Percentiles rank a stretch among this genome's conserved stretches.
Evolutionary conservation across 306 rosid genomes (phyloP).

Genomic region (Lathyrus aphaca): DNA sequence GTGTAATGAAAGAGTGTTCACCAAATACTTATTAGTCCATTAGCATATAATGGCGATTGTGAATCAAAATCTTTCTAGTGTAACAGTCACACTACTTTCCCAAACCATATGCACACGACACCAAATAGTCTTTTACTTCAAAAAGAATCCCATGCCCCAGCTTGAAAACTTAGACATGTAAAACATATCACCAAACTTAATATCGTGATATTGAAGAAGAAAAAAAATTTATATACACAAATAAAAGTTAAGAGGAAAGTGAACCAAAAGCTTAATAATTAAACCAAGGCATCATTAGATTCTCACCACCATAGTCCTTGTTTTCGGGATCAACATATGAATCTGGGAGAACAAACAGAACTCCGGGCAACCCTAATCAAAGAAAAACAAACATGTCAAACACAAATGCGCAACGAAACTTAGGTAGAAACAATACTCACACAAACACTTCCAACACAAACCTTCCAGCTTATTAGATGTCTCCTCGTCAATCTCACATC

Average conservation of each 20-base stretch:
- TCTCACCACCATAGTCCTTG: constrained; percentile 85
- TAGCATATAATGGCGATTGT: constrained; percentile 43
- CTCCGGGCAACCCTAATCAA: constrained; percentile 69
- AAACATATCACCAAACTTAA: constrained; percentile 22
- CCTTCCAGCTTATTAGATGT: constrained; percentile 88
- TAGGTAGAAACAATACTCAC: background rate
- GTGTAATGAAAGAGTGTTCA: too few species aligned
- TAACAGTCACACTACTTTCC: background rate
- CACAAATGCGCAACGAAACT: background rate
- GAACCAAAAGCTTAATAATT: background rate
- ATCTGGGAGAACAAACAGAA: constrained; percentile 79
- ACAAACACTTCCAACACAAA: constrained; percentile 14
- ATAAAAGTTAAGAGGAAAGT: background rate
- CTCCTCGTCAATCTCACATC: constrained; percentile 88
- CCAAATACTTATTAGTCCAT: constrained; percentile 47
- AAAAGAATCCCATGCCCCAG: background rate
- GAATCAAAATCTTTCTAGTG: background rate
- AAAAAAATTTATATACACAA: background rate
- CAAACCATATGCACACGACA: constrained; percentile 7
- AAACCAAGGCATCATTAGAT: constrained; percentile 3
- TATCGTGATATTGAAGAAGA: background rate
- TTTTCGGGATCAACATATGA: constrained; percentile 84
- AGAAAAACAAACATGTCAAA: background rate
- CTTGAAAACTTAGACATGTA: background rate
- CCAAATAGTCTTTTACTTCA: background rate